Percentiles rank a stretch among this genome's conserved stretches.
phyloP scores from a whole-genome alignment of 129 eudicot genomes.

The Flaveria ramosissima region DNA sequence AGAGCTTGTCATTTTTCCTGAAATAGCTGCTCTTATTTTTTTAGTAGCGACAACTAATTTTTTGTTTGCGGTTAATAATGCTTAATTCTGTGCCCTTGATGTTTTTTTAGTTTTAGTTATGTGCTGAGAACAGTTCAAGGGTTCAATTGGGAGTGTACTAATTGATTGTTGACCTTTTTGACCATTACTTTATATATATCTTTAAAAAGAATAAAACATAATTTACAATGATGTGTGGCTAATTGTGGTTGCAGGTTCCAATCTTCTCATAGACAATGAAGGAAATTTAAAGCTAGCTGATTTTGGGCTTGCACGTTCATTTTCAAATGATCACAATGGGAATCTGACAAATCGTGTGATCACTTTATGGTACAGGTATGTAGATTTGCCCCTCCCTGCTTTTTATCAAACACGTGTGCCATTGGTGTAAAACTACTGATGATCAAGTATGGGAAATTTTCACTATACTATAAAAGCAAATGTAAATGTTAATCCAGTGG shows the following conservation, averaged over 20 bases:
- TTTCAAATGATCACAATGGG: constrained; percentile 70
- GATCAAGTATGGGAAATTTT: neutral
- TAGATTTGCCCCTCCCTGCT: neutral
- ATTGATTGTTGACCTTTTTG: constrained; percentile 3
- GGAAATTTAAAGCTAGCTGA: constrained; percentile 94
- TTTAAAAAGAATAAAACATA: neutral
- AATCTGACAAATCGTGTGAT: constrained; percentile 92
- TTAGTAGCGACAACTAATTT: neutral
- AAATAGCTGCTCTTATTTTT: too few relatives aligned
- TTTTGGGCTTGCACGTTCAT: constrained; percentile 91
- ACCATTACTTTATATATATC: neutral
- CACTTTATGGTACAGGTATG: constrained; percentile 94
- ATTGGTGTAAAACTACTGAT: neutral
- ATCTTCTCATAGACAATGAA: constrained; percentile 91
- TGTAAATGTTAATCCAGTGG: neutral
- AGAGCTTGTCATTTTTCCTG: too few relatives aligned
- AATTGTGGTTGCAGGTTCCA: constrained; percentile 54
- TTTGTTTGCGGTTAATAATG: neutral
- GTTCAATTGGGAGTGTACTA: neutral
- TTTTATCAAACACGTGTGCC: neutral
- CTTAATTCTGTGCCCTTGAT: neutral
- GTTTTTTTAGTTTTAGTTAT: neutral
- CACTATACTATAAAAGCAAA: neutral
- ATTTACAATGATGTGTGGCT: neutral
- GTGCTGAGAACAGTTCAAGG: neutral